Percentiles rank a stretch among this genome's conserved stretches.
Evolutionary conservation across 306 rosid genomes (phyloP).

Genomic region (Dryas drummondii): DNA sequence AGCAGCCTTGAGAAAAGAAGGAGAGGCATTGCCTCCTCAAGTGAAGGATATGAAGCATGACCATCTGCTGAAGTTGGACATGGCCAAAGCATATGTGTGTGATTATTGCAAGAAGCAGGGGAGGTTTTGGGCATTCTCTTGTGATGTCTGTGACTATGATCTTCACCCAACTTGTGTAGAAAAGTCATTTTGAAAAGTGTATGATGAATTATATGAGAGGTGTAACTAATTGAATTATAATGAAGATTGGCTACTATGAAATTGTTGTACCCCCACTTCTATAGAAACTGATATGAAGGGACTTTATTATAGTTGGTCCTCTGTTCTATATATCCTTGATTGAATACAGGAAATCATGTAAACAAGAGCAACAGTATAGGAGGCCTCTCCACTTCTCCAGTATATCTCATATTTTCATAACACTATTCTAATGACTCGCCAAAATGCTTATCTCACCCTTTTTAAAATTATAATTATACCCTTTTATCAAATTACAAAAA

Average conservation of each 20-base stretch:
- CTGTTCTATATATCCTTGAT: too few relatives aligned
- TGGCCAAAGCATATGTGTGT: constrained; percentile 83
- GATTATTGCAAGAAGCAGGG: constrained; percentile 74
- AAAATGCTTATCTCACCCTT: too few relatives aligned
- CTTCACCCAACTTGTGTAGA: constrained; percentile 82
- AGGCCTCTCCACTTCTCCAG: too few relatives aligned
- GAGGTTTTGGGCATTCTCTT: constrained; percentile 88
- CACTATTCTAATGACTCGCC: too few relatives aligned
- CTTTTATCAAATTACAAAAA: too few relatives aligned
- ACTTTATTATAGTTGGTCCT: too few relatives aligned
- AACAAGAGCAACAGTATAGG: too few relatives aligned
- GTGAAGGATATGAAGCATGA: constrained; percentile 83
- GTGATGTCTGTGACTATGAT: constrained; percentile 85
- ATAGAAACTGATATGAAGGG: not conserved
- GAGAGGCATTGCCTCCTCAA: constrained; percentile 71
- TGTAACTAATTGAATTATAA: not conserved
- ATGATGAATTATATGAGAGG: not conserved
- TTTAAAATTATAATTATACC: too few relatives aligned
- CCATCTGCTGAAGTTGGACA: constrained; percentile 73
- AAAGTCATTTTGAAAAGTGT: constrained; percentile 5
- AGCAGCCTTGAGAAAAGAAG: constrained; percentile 64
- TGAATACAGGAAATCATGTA: too few relatives aligned
- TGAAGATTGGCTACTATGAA: not conserved
- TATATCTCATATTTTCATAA: too few relatives aligned
- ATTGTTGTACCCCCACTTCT: not conserved